A percentile compares a stretch with the other conserved stretches of the same genome.
These are phyloP conservation scores for Phialocephala subalpina DNA, from an alignment of 2,329 filamentous ascomycete genomes.

Conservation along the genomic window DNA sequence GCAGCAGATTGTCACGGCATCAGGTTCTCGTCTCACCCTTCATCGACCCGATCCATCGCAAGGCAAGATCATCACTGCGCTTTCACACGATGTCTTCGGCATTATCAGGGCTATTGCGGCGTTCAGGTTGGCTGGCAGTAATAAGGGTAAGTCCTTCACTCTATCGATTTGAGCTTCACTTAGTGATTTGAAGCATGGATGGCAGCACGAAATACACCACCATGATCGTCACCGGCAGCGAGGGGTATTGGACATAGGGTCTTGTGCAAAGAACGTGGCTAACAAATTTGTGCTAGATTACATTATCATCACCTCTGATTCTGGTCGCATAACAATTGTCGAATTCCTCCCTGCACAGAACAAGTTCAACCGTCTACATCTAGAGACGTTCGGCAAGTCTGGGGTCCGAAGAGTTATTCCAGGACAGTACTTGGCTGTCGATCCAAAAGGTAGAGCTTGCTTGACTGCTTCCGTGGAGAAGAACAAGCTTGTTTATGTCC, in stretches of 20 bases:
- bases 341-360: conserved; percentile 91
- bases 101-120: conserved; percentile 90
- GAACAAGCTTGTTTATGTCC: conserved; percentile 98
- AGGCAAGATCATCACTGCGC: conserved; percentile 84
- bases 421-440: conserved; percentile 93
- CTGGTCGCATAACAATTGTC: conserved; percentile 91
- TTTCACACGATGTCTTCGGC: conserved; percentile 94
- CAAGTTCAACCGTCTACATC: conserved; percentile 85
- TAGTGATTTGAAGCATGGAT: conserved; percentile 75
- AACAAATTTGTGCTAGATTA: conserved; percentile 71
- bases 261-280: conserved; percentile 33
- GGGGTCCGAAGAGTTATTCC: conserved; percentile 92
- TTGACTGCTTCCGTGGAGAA: conserved; percentile 95
- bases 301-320: conserved; percentile 94
- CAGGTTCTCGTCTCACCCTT: conserved; percentile 87
- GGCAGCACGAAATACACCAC: conserved; percentile 52
- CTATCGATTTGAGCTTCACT: conserved; percentile 60
- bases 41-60: conserved; percentile 85
- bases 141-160: conserved; percentile 80
- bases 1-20: conserved; percentile 95
- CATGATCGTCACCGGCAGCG: conserved; percentile 38
- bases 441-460: conserved; percentile 95
- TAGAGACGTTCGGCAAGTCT: conserved; percentile 98
- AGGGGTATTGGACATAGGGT: conserved; percentile 25
- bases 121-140: conserved; percentile 92